Evolutionary conservation across 1,284 basidiomycete genomes (phyloP).

Genomic region (Cutaneotrichosporon sp.): DNA sequence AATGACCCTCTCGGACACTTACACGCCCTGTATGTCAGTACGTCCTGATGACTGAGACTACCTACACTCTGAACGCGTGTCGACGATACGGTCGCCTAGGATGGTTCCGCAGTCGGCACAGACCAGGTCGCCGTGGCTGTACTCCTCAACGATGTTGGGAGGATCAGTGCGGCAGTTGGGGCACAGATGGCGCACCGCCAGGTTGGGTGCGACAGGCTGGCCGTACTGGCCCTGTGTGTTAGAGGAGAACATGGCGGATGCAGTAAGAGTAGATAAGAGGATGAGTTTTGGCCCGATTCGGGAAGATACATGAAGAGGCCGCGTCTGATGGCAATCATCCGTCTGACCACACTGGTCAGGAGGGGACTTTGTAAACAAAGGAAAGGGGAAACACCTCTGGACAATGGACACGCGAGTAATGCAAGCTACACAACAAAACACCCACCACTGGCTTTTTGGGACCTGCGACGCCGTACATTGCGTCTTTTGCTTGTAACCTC

Average conservation of each 20-base stretch:
- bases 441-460: slow-evolving; percentile 31
- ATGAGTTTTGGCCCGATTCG: too few relatives aligned
- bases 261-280: neutral
- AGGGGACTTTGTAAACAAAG: neutral
- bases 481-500: neutral
- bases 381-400: too few relatives aligned
- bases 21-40: slow-evolving; percentile 58
- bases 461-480: slow-evolving; percentile 32
- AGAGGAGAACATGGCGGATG: too few relatives aligned
- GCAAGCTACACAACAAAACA: neutral
- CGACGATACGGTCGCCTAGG: slow-evolving; percentile 91
- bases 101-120: slow-evolving; percentile 95
- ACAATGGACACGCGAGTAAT: neutral
- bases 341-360: neutral
- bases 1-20: slow-evolving; percentile 51
- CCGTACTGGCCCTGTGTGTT: slow-evolving; percentile 48
- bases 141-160: slow-evolving; percentile 93
- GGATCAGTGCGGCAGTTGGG: slow-evolving; percentile 90
- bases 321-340: too few relatives aligned
- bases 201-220: slow-evolving; percentile 56
- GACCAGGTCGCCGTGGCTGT: slow-evolving; percentile 93
- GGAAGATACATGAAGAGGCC: neutral
- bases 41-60: slow-evolving; percentile 1
- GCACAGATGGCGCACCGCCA: slow-evolving; percentile 85
- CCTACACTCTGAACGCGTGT: slow-evolving; percentile 92